These are phyloP conservation scores for Aspergillus steynii DNA, from an alignment of 495 filamentous ascomycete species.

Conservation along the genomic window DNA sequence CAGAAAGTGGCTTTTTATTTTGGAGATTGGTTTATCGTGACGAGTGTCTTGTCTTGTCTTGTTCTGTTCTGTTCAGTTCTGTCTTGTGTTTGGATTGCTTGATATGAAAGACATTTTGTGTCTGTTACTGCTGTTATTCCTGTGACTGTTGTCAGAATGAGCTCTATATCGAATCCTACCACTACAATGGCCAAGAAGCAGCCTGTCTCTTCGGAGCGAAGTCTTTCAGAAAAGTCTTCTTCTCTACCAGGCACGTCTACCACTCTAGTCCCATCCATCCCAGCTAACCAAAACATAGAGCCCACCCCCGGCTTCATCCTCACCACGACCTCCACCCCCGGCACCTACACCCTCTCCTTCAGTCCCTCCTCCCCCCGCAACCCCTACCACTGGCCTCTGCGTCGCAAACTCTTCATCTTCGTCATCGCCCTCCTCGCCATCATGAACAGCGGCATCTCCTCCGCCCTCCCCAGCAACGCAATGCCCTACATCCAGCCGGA, in stretches of 20 bases:
- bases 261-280: too few species aligned
- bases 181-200: not conserved
- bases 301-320: not conserved
- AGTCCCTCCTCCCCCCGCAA: slow-evolving; percentile 19
- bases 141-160: not conserved
- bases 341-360: not conserved
- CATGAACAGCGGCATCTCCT: slow-evolving; percentile 71
- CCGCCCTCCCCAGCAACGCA: slow-evolving; percentile 66
- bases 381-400: slow-evolving; percentile 36
- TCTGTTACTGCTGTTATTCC: not conserved
- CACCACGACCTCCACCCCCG: not conserved
- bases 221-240: not conserved
- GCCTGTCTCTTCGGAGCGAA: not conserved
- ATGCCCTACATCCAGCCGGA: slow-evolving; percentile 51
- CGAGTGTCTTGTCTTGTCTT: too few species aligned
- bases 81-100: too few species aligned
- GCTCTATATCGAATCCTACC: not conserved
- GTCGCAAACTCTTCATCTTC: slow-evolving; percentile 59
- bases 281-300: not conserved
- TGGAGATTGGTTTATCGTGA: too few species aligned
- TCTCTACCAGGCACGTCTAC: not conserved
- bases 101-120: too few species aligned
- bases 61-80: too few species aligned
- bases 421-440: slow-evolving; percentile 59
- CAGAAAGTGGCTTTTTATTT: too few species aligned